phyloP scores from a whole-genome alignment of 164 flowering plant species.

The Stephania cephalantha region DNA sequence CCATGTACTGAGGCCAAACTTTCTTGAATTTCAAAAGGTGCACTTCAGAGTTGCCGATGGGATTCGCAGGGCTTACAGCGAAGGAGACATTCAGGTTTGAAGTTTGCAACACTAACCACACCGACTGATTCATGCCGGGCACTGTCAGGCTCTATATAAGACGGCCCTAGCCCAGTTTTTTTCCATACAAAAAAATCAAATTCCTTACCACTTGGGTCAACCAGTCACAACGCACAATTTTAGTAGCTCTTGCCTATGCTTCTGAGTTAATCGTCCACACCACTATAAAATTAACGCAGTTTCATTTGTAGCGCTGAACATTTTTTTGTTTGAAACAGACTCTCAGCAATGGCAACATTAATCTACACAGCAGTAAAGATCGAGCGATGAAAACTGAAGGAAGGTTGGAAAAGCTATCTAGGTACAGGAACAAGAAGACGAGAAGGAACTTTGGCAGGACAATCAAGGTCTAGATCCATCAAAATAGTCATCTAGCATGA shows the following conservation, averaged over 20 bases:
- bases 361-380: slow-evolving; percentile 39
- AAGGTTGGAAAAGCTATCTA: slow-evolving; percentile 80
- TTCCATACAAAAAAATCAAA: too few relatives aligned
- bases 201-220: too few relatives aligned
- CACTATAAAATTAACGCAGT: too few relatives aligned
- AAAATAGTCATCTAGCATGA: not conserved
- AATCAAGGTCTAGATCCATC: slow-evolving; percentile 61
- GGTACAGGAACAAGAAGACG: slow-evolving; percentile 87
- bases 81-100: slow-evolving; percentile 93
- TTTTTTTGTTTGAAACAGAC: slow-evolving; percentile 64
- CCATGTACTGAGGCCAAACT: slow-evolving; percentile 41
- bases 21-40: slow-evolving; percentile 31
- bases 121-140: too few relatives aligned
- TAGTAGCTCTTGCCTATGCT: not conserved
- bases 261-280: too few relatives aligned
- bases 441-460: slow-evolving; percentile 90
- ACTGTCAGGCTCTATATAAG: too few relatives aligned
- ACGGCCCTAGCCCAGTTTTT: too few relatives aligned
- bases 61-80: slow-evolving; percentile 92
- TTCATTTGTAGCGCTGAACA: slow-evolving; percentile 9
- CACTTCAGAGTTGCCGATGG: slow-evolving; percentile 66
- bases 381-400: slow-evolving; percentile 45
- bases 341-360: slow-evolving; percentile 48
- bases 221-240: too few relatives aligned
- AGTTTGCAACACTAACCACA: not conserved